These are phyloP conservation scores for Fraxinus albicans DNA, from an alignment of 305 asterid species.

Conservation along the genomic window DNA sequence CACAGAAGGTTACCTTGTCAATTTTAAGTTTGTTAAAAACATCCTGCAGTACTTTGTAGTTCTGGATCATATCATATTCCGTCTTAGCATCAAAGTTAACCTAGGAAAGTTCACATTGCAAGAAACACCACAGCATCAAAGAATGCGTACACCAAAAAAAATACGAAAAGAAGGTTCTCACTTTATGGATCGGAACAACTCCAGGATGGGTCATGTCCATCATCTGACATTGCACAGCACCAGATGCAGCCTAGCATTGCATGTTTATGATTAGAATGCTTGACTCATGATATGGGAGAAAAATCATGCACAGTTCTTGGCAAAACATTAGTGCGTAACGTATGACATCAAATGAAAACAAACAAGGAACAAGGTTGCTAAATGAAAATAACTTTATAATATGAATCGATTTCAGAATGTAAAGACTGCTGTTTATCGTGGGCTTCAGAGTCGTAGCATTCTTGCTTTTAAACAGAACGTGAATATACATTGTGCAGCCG, in stretches of 20 bases:
- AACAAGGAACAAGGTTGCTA: not conserved
- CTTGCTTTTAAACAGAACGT: not conserved
- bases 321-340: not conserved
- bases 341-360: not conserved
- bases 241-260: constrained; percentile 71
- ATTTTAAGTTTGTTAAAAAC: constrained; percentile 84
- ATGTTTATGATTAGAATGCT: not conserved
- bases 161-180: constrained; percentile 20
- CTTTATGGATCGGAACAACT: constrained; percentile 94
- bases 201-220: constrained; percentile 89
- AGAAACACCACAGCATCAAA: constrained; percentile 22
- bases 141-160: not conserved
- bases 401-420: not conserved
- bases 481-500: not conserved
- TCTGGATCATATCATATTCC: constrained; percentile 91
- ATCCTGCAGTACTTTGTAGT: constrained; percentile 91
- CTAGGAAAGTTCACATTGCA: constrained; percentile 35
- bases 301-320: not conserved
- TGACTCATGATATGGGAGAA: constrained; percentile 1
- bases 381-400: not conserved
- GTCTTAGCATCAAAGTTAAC: constrained; percentile 86
- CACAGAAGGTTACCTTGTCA: constrained; percentile 48
- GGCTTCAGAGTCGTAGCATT: not conserved
- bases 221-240: constrained; percentile 94
- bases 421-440: not conserved